Percentiles rank a stretch among this genome's conserved stretches.
phyloP scores from a whole-genome alignment of 768 basidiomycete species.

The Xerocomellus chrysenteron region DNA sequence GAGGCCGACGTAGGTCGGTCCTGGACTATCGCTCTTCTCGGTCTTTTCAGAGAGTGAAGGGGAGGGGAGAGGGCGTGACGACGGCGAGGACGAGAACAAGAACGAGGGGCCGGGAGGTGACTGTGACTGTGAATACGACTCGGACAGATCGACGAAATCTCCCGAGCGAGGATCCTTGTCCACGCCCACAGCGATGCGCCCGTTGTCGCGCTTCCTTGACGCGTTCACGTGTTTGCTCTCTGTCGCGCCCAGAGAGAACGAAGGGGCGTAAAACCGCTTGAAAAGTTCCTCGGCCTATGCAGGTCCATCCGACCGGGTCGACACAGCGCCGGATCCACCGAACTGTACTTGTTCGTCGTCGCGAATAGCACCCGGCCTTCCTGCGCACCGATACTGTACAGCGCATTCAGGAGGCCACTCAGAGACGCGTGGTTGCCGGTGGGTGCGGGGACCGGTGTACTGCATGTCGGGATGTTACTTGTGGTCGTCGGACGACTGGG shows the following conservation, averaged over 20 bases:
- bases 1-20: no score
- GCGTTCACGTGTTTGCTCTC: background rate
- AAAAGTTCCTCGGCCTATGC: conserved; percentile 52
- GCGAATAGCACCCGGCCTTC: conserved; percentile 80
- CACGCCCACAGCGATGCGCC: background rate
- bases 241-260: background rate
- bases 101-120: no score
- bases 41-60: no score
- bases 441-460: conserved; percentile 1
- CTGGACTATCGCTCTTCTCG: no score
- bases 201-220: background rate
- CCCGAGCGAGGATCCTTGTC: background rate
- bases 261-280: conserved; percentile 62
- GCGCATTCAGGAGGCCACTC: conserved; percentile 71
- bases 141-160: conserved; percentile 22
- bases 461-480: conserved; percentile 18
- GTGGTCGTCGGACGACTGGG: background rate
- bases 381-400: conserved; percentile 76
- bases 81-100: no score
- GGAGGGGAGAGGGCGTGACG: no score
- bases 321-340: conserved; percentile 33
- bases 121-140: background rate
- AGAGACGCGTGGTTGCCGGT: conserved; percentile 50
- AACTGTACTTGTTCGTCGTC: conserved; percentile 69
- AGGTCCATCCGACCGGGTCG: conserved; percentile 81